A percentile compares a stretch with the other conserved stretches of the same genome.
These are phyloP conservation scores for Anthoceros angustus DNA, from an alignment of 225 moss, liverwort and hornwort species.

Conservation along the genomic window DNA sequence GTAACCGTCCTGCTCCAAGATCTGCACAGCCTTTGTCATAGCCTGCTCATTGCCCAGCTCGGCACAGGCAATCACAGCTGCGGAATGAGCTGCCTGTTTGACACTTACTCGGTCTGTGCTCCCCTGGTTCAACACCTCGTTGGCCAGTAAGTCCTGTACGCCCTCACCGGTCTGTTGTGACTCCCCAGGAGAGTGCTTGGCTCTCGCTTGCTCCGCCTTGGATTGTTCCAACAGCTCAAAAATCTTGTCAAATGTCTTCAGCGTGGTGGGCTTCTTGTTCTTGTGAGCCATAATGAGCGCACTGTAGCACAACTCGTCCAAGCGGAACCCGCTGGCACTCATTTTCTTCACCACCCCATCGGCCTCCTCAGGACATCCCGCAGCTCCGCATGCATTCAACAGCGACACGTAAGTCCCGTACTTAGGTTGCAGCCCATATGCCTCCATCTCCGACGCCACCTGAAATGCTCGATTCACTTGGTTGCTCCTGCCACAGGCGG, in stretches of 20 bases:
- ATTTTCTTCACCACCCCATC: slow-evolving; percentile 67
- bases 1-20: slow-evolving; percentile 43
- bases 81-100: background rate
- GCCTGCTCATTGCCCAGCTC: slow-evolving; percentile 23
- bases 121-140: background rate
- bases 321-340: slow-evolving; percentile 52
- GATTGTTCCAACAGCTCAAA: slow-evolving; percentile 73
- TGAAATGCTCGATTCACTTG: slow-evolving; percentile 60
- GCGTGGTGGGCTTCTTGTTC: slow-evolving; percentile 32
- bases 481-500: slow-evolving; percentile 48
- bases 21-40: slow-evolving; percentile 38
- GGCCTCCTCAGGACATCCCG: slow-evolving; percentile 70
- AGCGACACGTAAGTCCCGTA: slow-evolving; percentile 67
- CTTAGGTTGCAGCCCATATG: slow-evolving; percentile 49
- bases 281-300: slow-evolving; percentile 53
- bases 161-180: slow-evolving; percentile 34
- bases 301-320: slow-evolving; percentile 49
- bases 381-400: slow-evolving; percentile 53
- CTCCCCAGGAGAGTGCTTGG: slow-evolving; percentile 26
- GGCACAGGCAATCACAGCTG: background rate
- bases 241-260: slow-evolving; percentile 49
- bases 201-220: slow-evolving; percentile 22
- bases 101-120: background rate
- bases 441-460: slow-evolving; percentile 80
- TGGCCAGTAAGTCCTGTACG: slow-evolving; percentile 15